A percentile compares a stretch with the other conserved stretches of the same genome.
phyloP scores from a whole-genome alignment of 441 rosid genomes.

The Populus hybrid region DNA sequence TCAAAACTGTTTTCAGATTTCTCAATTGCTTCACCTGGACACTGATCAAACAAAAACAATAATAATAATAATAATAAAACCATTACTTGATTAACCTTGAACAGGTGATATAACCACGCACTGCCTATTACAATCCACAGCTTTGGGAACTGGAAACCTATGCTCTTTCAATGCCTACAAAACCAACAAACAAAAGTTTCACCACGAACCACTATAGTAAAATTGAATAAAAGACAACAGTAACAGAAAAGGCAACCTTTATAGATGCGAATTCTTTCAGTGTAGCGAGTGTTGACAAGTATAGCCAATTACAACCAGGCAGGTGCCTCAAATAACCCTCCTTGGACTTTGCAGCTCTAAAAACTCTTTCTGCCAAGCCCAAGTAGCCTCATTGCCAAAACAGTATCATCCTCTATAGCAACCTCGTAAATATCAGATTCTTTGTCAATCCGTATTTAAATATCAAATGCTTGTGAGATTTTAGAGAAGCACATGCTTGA shows the following conservation, averaged over 20 bases:
- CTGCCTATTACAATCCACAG: constrained; percentile 86
- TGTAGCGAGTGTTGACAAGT: constrained; percentile 86
- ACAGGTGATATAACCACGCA: constrained; percentile 93
- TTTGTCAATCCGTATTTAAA: neutral
- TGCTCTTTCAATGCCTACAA: constrained; percentile 81
- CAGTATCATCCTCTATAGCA: constrained; percentile 73
- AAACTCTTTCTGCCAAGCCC: constrained; percentile 87
- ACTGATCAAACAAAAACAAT: constrained; percentile 29
- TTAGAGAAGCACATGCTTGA: neutral
- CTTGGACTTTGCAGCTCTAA: constrained; percentile 92
- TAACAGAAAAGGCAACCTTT: constrained; percentile 46
- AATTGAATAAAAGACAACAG: neutral
- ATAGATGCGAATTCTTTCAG: constrained; percentile 93
- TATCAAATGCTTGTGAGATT: neutral
- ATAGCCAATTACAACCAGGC: constrained; percentile 81
- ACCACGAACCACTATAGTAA: neutral
- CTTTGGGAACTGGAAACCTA: constrained; percentile 83
- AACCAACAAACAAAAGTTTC: constrained; percentile 22
- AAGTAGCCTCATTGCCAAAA: constrained; percentile 86
- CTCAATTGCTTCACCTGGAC: constrained; percentile 82
- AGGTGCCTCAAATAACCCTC: constrained; percentile 96
- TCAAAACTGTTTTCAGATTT: constrained; percentile 73
- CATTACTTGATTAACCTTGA: constrained; percentile 42
- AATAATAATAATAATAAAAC: too few species aligned
- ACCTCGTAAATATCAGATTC: constrained; percentile 78